Evolutionary conservation across 495 filamentous ascomycete genomes (phyloP).

Genomic region (Chaetomium fimeti): DNA sequence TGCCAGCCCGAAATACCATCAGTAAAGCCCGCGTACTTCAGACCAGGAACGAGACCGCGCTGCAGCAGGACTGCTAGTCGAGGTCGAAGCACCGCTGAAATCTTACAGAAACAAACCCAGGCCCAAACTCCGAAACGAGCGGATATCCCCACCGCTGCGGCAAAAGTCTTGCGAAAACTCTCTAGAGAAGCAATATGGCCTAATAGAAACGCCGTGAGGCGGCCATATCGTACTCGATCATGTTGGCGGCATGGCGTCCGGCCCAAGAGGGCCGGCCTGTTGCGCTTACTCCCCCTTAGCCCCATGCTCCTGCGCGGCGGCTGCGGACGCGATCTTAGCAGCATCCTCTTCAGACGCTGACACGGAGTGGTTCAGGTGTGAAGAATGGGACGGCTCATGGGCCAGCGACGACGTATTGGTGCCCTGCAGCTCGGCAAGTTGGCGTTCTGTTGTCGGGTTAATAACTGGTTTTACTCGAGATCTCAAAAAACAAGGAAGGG

Average conservation of each 20-base stretch:
- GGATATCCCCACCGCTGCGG: background rate
- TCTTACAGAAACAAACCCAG: conserved; percentile 3
- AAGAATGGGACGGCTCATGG: conserved; percentile 38
- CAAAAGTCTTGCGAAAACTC: background rate
- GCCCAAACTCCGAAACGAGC: background rate
- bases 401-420: conserved; percentile 33
- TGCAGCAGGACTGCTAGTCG: background rate
- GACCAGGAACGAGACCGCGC: background rate
- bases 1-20: background rate
- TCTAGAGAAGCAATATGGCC: background rate
- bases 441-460: conserved; percentile 31
- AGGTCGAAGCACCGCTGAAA: background rate
- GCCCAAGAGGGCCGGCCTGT: background rate
- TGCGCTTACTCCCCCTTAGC: background rate
- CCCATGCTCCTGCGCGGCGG: background rate
- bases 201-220: background rate
- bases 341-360: conserved; percentile 25
- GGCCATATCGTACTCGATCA: background rate
- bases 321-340: conserved; percentile 1
- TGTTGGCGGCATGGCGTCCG: background rate
- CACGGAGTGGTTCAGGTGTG: conserved; percentile 31
- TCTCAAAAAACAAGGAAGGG: background rate
- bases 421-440: conserved; percentile 35
- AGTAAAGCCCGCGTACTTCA: background rate
- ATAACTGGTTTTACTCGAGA: background rate